A percentile compares a stretch with the other conserved stretches of the same genome.
Conservation (phyloP, 306 rosid genomes). For the Quercus engelmannii region DNA sequence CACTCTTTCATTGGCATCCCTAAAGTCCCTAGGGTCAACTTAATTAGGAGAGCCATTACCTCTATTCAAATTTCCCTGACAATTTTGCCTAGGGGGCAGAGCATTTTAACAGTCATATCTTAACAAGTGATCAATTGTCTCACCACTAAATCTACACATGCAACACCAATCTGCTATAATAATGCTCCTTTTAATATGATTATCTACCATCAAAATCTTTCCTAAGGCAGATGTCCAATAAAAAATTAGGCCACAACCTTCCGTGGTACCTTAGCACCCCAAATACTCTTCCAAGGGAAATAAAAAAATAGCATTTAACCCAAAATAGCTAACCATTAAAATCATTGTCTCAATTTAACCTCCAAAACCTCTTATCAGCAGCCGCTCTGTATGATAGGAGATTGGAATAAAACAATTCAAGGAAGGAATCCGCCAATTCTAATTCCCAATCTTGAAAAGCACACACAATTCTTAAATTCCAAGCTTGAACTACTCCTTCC, state of each 20-base stretch:
- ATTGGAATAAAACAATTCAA: not conserved
- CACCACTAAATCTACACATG: not conserved
- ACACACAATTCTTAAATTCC: not conserved
- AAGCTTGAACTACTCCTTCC: not conserved
- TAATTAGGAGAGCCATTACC: too few relatives aligned
- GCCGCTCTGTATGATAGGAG: not conserved
- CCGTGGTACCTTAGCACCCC: not conserved
- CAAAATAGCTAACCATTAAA: too few relatives aligned
- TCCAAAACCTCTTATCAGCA: not conserved
- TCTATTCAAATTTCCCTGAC: too few relatives aligned
- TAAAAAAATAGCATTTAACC: not conserved
- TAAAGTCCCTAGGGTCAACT: too few relatives aligned
- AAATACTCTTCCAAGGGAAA: not conserved
- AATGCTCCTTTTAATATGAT: not conserved
- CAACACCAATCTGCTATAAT: not conserved
- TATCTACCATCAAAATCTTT: not conserved
- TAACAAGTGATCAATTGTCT: not conserved
- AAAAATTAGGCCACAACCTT: not conserved
- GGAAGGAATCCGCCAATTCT: not conserved
- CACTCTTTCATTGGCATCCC: too few relatives aligned
- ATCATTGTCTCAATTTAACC: not conserved
- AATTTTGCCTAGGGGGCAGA: too few relatives aligned
- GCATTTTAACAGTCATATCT: too few relatives aligned
- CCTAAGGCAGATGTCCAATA: not conserved
- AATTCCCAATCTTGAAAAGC: not conserved